Evolutionary conservation across 257 asterid species (phyloP), one percentile per base, ranked within the genome.

Genomic region (Solanum sejunctum): DNA sequence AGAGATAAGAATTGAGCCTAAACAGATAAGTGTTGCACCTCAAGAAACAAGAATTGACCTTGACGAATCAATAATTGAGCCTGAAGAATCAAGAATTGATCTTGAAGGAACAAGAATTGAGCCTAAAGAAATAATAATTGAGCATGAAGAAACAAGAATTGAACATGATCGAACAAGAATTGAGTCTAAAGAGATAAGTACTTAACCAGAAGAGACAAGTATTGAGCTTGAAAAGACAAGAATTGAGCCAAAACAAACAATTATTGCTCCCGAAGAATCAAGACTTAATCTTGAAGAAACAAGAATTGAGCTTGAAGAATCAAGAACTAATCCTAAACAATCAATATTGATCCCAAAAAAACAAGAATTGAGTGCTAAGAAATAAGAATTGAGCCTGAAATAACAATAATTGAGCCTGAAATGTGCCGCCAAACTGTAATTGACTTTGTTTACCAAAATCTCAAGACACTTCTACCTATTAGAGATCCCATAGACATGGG

Each of bases 361-460:
- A 57, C 5, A 57, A 2, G 26, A n/a, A n/a, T n/a, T n/a, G n/a
- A n/a, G n/a, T n/a, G n/a, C 10, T 67, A 88, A 83, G 26, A 58
- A 20, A 58, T 1, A 58, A 2, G 28, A 58, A 20, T 58, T 58
- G 28, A 58, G 64, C 10, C 10, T 72, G 86, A 86, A 64, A 49
- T 56, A 55, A 52, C 61, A 70, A 18, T 23, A 41, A 10, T 88
- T 45, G 49, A 45, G 49, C 88, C 92, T 83, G 90, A 89, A 84
- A 84, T 85, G 80, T 87, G 92, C 86, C 97, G 91, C 12, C 91
- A 92, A 87, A 97, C 97, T 54, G 92, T 94, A 78, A 64, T 83
- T 41, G 89, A 92, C 21, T 93, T 84, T 52, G 64, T 52, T 77
- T n/a, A 26, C 82, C 82, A 10, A 52, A 26, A 77, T 77, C 82